Percentiles rank a stretch among this genome's conserved stretches.
Evolutionary conservation across 2,329 filamentous ascomycete genomes (phyloP).

Genomic region (Metarhizium anisopliae): DNA sequence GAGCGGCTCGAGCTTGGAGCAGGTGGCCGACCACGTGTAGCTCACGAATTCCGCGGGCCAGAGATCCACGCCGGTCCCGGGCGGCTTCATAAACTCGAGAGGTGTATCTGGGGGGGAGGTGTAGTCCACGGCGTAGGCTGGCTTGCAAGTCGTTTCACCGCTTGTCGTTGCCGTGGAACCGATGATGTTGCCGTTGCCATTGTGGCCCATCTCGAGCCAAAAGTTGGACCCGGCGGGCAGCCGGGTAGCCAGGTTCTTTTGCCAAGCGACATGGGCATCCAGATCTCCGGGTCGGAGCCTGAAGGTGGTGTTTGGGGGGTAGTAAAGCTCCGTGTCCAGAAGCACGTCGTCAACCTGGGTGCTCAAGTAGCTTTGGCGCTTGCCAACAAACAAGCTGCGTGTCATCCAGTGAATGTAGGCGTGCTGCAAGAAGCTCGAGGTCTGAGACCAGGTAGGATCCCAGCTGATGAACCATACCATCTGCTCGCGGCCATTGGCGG

Average conservation of each 20-base stretch:
- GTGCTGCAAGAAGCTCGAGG: conserved; percentile 51
- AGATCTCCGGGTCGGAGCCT: conserved; percentile 39
- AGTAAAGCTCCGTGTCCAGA: conserved; percentile 40
- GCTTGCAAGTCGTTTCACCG: conserved; percentile 32
- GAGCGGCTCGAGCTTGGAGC: conserved; percentile 39
- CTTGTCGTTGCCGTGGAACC: conserved; percentile 40
- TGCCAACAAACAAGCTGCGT: conserved; percentile 47
- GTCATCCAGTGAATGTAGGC: conserved; percentile 55
- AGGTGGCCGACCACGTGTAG: conserved; percentile 40
- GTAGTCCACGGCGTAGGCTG: conserved; percentile 32
- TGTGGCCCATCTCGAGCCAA: conserved; percentile 45
- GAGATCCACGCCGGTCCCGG: conserved; percentile 38
- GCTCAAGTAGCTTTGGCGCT: conserved; percentile 43
- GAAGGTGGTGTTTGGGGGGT: conserved; percentile 37
- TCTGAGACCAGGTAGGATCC: conserved; percentile 31
- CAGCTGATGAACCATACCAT: conserved; percentile 53
- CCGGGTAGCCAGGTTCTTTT: conserved; percentile 30
- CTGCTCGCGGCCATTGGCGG: conserved; percentile 46
- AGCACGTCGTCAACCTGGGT: conserved; percentile 57
- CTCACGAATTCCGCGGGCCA: conserved; percentile 43
- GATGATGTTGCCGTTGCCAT: conserved; percentile 37
- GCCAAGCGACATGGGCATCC: conserved; percentile 34
- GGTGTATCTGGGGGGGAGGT: conserved; percentile 33
- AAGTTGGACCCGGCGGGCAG: conserved; percentile 42
- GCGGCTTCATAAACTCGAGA: conserved; percentile 35